Evolutionary conservation across 352 stramenopile species (phyloP).

Genomic region (Phytopythium boreale): DNA sequence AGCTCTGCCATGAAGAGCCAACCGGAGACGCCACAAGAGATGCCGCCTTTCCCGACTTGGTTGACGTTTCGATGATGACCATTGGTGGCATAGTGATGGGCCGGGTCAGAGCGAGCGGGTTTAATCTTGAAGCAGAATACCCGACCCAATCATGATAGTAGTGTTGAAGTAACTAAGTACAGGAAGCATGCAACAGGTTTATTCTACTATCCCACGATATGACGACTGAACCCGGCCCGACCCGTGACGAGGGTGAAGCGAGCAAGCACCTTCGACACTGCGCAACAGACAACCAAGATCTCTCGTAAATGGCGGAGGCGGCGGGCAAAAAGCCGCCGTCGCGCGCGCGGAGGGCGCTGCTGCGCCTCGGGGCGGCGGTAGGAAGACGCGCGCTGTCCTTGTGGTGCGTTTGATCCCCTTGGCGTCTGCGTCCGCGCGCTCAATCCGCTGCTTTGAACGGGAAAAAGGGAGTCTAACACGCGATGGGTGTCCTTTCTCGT

Average conservation of each 20-base stretch:
- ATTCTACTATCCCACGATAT: not conserved
- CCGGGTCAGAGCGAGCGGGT: not conserved
- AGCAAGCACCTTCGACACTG: not conserved
- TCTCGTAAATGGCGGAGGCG: not conserved
- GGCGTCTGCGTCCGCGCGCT: not conserved
- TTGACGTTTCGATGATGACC: not conserved
- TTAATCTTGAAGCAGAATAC: not conserved
- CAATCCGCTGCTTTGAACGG: not conserved
- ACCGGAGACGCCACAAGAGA: no score
- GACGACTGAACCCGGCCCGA: not conserved
- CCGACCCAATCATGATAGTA: not conserved
- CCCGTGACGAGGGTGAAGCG: not conserved
- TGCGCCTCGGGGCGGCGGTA: constrained; percentile 20
- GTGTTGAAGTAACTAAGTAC: not conserved
- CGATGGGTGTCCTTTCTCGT: not conserved
- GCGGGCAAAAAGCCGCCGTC: constrained; percentile 18
- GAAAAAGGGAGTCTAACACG: not conserved
- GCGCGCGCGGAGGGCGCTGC: constrained; percentile 24
- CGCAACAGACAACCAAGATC: not conserved
- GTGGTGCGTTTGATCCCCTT: constrained; percentile 22
- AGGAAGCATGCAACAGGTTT: not conserved
- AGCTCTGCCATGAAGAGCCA: constrained; percentile 10
- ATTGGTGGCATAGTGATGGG: not conserved
- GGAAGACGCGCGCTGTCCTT: constrained; percentile 29
- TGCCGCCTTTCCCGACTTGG: not conserved